Base-by-base conservation (phyloP, 1,284 basidiomycete genomes). In the Mycena sp. region DNA sequence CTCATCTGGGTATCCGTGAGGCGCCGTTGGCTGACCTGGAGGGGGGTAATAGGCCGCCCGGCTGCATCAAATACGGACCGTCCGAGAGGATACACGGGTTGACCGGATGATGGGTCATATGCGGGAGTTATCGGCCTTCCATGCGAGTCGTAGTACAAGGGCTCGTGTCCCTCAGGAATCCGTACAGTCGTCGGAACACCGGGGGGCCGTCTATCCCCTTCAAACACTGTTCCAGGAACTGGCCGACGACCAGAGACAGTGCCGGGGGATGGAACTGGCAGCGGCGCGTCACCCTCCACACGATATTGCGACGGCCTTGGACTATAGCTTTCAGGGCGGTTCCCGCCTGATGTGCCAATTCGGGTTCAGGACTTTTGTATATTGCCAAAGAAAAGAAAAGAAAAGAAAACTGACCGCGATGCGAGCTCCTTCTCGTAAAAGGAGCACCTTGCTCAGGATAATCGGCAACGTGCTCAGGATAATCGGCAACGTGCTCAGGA, bases 21-120 rank as follows among this genome's bases (percentile, higher is more conserved):
- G 50, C n/a, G 17, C 38, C 14, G 37, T n/a, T n/a, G 49, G 38
- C 2, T 41, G 45, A 10, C 56, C 61, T 1, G 23, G 9, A 57
- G 62, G 10, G 62, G 62, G 50, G 53, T 59, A 14, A 62, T 4
- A 17, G 58, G 61, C 6, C 54, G 46, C 19, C 64, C 61, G 2
- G 28, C 48, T 1, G 57, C 43, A 23, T 67, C 65, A 44, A 55
- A 67, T 30, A 44, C 52, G 23, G 29, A 25, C 6, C 46, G 51
- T 6, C 38, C 55, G 26, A 14, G 6, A 32, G 65, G 65, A 26
- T 40, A 59, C 23, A 63, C 19, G 12, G 25, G 14, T 10, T 55
- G 37, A 9, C 65, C 65, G 41, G 28, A 41, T 2, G 61, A 56
- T 6, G 29, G 3, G 30, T 66, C 61, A 30, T 53, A 57, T 6